phyloP scores from a whole-genome alignment of 129 eudicot species.

The Ambrosia artemisiifolia region DNA sequence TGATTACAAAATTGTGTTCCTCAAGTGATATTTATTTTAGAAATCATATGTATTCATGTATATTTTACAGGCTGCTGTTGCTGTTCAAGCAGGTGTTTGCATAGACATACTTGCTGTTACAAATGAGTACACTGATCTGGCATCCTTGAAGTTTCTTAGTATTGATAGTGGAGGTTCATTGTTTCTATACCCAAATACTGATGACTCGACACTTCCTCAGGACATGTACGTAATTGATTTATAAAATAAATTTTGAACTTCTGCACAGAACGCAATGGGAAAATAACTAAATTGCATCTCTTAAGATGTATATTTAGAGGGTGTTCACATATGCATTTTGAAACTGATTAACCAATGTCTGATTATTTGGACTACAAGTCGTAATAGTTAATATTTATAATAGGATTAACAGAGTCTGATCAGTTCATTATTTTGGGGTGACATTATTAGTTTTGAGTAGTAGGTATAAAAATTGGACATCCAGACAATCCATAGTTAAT shows the following conservation, averaged over 20 bases:
- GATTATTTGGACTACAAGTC: not conserved
- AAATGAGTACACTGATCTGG: constrained; percentile 96
- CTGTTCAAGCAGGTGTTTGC: constrained; percentile 99
- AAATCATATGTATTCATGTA: constrained; percentile 28
- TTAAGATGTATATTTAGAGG: not conserved
- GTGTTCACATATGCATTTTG: not conserved
- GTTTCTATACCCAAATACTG: constrained; percentile 82
- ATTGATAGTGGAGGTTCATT: constrained; percentile 97
- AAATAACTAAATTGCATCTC: not conserved
- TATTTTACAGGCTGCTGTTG: constrained; percentile 88
- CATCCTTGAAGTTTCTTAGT: constrained; percentile 91
- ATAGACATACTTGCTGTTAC: constrained; percentile 97
- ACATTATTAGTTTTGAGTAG: not conserved
- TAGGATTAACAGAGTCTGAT: not conserved
- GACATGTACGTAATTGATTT: constrained; percentile 69
- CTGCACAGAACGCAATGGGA: not conserved
- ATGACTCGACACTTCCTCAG: constrained; percentile 98
- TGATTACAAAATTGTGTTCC: not conserved
- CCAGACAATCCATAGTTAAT: not conserved
- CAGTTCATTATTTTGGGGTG: not conserved
- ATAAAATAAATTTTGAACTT: constrained; percentile 2
- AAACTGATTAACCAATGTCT: not conserved
- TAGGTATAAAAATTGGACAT: not conserved
- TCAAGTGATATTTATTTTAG: constrained; percentile 10
- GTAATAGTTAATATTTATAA: not conserved